These are phyloP conservation scores for Lactuca saligna DNA, from an alignment of 129 eudicot species.

Conservation along the genomic window DNA sequence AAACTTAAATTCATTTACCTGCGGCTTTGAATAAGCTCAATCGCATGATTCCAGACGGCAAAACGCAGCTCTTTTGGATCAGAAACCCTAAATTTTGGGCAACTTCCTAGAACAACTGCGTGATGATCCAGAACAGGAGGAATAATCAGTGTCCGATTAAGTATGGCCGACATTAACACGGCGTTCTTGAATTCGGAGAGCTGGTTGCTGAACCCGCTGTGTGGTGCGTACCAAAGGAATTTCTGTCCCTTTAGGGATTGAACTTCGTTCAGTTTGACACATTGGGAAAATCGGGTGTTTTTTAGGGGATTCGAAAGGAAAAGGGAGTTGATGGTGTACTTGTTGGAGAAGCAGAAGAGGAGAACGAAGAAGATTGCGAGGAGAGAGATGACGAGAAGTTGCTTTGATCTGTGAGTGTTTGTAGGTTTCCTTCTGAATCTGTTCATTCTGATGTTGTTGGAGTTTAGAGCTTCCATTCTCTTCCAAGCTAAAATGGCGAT, in stretches of 20 bases:
- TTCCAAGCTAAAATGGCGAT: slow-evolving; percentile 13
- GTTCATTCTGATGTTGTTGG: slow-evolving; percentile 16
- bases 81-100: slow-evolving; percentile 91
- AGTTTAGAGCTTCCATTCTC: slow-evolving; percentile 41
- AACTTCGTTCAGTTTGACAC: slow-evolving; percentile 1
- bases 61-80: slow-evolving; percentile 58
- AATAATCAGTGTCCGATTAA: slow-evolving; percentile 79
- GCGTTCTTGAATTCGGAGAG: slow-evolving; percentile 87
- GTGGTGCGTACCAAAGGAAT: slow-evolving; percentile 87
- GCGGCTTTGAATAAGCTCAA: slow-evolving; percentile 50
- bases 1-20: slow-evolving; percentile 40
- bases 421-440: slow-evolving; percentile 49
- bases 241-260: slow-evolving; percentile 37
- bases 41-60: slow-evolving; percentile 73
- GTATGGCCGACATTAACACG: slow-evolving; percentile 56
- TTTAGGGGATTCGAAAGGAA: slow-evolving; percentile 35
- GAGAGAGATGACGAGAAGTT: slow-evolving; percentile 37
- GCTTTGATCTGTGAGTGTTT: slow-evolving; percentile 28
- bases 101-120: slow-evolving; percentile 93
- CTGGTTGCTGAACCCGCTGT: slow-evolving; percentile 99
- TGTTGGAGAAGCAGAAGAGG: slow-evolving; percentile 44
- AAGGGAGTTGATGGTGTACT: slow-evolving; percentile 37
- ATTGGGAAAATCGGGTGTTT: slow-evolving; percentile 23
- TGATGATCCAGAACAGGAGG: slow-evolving; percentile 98
- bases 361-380: slow-evolving; percentile 34